Evolutionary conservation across 2,329 filamentous ascomycete species (phyloP).

Genomic region (Exophiala dermatitidis): DNA sequence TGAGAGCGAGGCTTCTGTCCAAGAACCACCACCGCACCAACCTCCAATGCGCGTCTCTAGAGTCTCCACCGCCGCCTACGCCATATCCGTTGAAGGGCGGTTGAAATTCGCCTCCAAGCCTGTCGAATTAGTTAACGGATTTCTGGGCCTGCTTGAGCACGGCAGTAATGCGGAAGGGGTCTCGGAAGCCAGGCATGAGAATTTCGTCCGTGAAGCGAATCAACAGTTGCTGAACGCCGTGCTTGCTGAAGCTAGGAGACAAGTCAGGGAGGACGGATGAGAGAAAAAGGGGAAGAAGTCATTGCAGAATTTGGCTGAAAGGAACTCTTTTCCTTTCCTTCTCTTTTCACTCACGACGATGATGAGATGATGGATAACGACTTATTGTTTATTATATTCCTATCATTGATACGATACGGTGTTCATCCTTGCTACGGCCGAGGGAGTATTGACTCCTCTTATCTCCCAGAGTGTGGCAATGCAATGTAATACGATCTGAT

Average conservation of each 20-base stretch:
- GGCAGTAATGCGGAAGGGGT: background rate
- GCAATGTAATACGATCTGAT: no score
- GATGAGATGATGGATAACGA: no score
- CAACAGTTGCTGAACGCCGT: slow-evolving; percentile 11
- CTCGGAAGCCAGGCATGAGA: background rate
- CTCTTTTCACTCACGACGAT: no score
- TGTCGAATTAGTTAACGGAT: background rate
- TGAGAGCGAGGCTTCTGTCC: background rate
- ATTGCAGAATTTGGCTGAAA: no score
- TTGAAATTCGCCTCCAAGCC: slow-evolving; percentile 21
- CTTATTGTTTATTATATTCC: no score
- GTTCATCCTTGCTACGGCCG: no score
- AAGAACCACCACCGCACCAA: background rate
- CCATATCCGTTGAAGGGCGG: slow-evolving; percentile 17
- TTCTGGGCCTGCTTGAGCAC: no score
- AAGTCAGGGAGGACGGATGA: background rate
- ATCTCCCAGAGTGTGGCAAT: no score
- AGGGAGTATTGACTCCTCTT: no score
- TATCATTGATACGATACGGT: no score
- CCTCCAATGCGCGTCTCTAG: slow-evolving; percentile 20
- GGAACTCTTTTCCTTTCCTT: no score
- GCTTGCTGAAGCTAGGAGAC: slow-evolving; percentile 12
- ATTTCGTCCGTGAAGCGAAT: slow-evolving; percentile 19
- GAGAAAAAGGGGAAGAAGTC: background rate
- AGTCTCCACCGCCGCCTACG: slow-evolving; percentile 20